phyloP scores from a whole-genome alignment of 257 asterid species.

The Solanum infundibuliforme region DNA sequence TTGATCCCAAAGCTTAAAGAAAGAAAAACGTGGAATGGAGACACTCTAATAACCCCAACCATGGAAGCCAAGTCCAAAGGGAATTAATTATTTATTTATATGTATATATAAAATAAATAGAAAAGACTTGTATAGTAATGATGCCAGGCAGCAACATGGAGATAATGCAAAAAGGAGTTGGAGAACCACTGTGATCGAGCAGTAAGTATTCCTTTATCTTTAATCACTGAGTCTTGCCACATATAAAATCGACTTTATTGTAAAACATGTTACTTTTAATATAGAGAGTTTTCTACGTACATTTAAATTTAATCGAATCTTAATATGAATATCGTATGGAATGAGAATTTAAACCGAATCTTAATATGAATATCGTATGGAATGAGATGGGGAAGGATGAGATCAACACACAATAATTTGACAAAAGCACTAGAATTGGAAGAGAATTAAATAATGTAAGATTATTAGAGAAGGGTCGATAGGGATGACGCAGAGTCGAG shows the following conservation, averaged over 20 bases:
- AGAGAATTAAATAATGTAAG: neutral
- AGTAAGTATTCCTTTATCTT: neutral
- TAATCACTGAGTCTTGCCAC: neutral
- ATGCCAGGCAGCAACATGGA: neutral
- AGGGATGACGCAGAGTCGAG: neutral
- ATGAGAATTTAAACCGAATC: no score
- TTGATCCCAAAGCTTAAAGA: neutral
- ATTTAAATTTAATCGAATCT: neutral
- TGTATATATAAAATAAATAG: neutral
- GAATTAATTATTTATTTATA: neutral
- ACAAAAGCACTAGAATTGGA: neutral
- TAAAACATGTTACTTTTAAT: neutral
- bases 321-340: no score
- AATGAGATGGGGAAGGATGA: neutral
- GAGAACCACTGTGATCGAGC: rapidly evolving
- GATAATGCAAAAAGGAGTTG: neutral
- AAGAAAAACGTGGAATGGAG: neutral
- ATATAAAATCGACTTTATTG: neutral
- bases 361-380: no score
- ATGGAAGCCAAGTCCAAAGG: neutral
- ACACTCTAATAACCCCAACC: neutral
- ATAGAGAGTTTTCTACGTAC: rapidly evolving
- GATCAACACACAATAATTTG: neutral
- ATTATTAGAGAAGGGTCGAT: neutral
- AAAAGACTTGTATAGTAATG: neutral